phyloP scores from a whole-genome alignment of 2,329 filamentous ascomycete genomes.

The Blumeria graminis region DNA sequence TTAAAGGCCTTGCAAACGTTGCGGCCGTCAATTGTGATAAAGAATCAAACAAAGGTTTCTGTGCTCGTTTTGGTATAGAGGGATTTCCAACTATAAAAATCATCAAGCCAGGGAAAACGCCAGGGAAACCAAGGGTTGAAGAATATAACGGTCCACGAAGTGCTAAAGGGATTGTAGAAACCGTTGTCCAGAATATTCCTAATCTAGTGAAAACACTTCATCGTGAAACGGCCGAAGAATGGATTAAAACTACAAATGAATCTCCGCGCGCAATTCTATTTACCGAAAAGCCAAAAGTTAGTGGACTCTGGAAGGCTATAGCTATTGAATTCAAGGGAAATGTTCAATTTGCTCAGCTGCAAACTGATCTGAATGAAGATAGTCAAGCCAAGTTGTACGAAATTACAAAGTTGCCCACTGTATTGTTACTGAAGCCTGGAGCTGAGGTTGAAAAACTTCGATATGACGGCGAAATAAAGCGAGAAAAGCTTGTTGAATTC shows the following conservation, averaged over 20 bases:
- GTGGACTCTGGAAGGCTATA: slow-evolving; percentile 56
- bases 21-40: slow-evolving; percentile 91
- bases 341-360: slow-evolving; percentile 59
- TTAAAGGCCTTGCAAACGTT: slow-evolving; percentile 82
- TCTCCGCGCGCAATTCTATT: slow-evolving; percentile 74
- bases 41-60: slow-evolving; percentile 73
- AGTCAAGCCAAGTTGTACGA: slow-evolving; percentile 48
- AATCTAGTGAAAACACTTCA: slow-evolving; percentile 69
- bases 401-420: slow-evolving; percentile 51
- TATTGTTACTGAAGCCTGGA: slow-evolving; percentile 55
- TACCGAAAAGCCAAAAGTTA: slow-evolving; percentile 76
- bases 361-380: slow-evolving; percentile 45
- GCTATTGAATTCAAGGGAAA: slow-evolving; percentile 77
- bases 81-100: slow-evolving; percentile 96
- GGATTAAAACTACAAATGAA: slow-evolving; percentile 41
- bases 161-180: slow-evolving; percentile 71
- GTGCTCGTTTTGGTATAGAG: slow-evolving; percentile 63
- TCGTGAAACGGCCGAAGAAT: slow-evolving; percentile 55
- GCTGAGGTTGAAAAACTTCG: slow-evolving; percentile 38
- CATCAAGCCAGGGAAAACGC: slow-evolving; percentile 61
- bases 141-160: slow-evolving; percentile 71
- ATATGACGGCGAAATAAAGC: slow-evolving; percentile 69
- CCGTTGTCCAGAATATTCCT: slow-evolving; percentile 66
- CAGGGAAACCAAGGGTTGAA: slow-evolving; percentile 57
- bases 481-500: slow-evolving; percentile 59